Conservation (phyloP, 148 eudicot species). For the Arbutus unedo region DNA sequence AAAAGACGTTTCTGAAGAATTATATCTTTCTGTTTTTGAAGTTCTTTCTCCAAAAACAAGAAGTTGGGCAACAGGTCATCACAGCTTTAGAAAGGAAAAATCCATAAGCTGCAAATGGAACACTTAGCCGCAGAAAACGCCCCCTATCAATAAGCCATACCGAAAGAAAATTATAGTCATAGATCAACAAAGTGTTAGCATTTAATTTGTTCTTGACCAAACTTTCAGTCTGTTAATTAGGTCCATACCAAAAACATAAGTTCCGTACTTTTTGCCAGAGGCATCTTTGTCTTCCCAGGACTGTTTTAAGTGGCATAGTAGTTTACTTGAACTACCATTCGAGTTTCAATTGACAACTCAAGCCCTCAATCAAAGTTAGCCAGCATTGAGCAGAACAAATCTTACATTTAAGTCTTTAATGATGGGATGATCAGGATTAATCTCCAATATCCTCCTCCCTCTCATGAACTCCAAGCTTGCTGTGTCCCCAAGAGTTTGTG, state of each 20-base stretch:
- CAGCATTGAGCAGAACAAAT: background rate
- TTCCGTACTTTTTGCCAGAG: background rate
- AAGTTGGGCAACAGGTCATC: background rate
- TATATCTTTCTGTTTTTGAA: background rate
- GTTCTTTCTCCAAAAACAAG: background rate
- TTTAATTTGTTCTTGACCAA: background rate
- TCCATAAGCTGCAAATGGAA: background rate
- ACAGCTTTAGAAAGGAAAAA: background rate
- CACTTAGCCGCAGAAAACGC: background rate
- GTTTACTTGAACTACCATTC: background rate
- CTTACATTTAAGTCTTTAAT: conserved; percentile 85
- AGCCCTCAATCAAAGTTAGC: background rate
- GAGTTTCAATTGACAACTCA: background rate
- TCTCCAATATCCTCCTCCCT: conserved; percentile 91
- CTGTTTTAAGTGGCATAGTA: background rate
- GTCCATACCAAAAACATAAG: background rate
- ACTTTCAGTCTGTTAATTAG: background rate
- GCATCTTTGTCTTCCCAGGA: background rate
- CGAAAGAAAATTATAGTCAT: background rate
- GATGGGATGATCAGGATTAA: conserved; percentile 96
- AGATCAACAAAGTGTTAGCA: background rate
- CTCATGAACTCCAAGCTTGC: conserved; percentile 96
- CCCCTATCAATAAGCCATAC: background rate
- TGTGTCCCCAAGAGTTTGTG: conserved; percentile 95
- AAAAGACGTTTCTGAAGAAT: background rate